Base-by-base conservation (phyloP, 805 yeast genomes). In the Spathaspora girioi region DNA sequence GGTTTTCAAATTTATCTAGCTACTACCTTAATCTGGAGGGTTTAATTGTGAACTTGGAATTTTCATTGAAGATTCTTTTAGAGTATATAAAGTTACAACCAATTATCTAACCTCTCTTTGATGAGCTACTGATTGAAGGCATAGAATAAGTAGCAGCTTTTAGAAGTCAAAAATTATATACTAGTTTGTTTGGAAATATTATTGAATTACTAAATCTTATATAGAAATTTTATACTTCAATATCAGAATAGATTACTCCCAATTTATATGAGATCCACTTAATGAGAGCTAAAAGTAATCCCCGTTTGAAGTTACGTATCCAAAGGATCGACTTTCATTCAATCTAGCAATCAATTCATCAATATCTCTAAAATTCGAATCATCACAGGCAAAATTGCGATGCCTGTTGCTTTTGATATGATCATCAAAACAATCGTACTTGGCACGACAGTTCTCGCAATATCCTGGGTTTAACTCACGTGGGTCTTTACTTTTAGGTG, bases 391-490 rank as follows among this genome's bases (percentile, higher is more conserved):
- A 71, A 90, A 92, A 49, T 81, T 80, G 47, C 87, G 75, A 65
- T 93, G 99, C 56, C 84, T 80, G 35, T 79, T 80, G 20, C 89
- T 77, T 27, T 62, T 60, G 41, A 89, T 80, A 65, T 93, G 99
- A 51, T 82, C 88, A 23, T 83, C 88, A 61, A 91, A 84, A 57
- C 82, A 81, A 48, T 87, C 92, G 64, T 87, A 93, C 63, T 85
- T 85, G 53, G 86, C 87, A 20, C 93, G 76, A 68, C 99, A 93
- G 63, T 93, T 93, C 65, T 93, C 99, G 70, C 99, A 93, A 67
- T 89, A 92, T 0, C 97, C 97, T 0, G 93, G 80, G 15, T 31
- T 47, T 68, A 63, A 50, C 38, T 71, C 47, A 20, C 47, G 47
- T 1, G 26, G 3, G 19, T 45, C 76, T 47, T 65, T 51, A 43